Percentiles rank a stretch among this genome's conserved stretches.
Evolutionary conservation across 768 basidiomycete genomes (phyloP).

Genomic region (Cystofilobasidium capitatum): DNA sequence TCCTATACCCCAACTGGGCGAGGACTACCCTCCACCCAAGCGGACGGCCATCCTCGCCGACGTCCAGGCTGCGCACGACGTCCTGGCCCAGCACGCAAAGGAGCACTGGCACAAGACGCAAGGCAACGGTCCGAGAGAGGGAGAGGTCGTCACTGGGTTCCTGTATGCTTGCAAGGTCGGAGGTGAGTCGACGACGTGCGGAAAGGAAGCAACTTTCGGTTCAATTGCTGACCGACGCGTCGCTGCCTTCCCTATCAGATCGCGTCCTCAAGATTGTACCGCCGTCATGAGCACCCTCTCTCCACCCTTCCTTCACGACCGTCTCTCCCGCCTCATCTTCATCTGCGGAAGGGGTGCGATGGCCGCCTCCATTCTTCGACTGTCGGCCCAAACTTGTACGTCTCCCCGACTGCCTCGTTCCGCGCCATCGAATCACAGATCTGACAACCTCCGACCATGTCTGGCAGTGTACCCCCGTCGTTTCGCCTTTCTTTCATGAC

Average conservation of each 20-base stretch:
- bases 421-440: too few species aligned
- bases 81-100: constrained; percentile 14
- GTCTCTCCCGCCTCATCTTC: constrained; percentile 2
- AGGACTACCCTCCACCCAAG: neutral
- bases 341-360: neutral
- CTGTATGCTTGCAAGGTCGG: constrained; percentile 24
- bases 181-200: constrained; percentile 4
- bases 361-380: too few species aligned
- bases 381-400: too few species aligned
- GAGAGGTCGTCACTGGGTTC: constrained; percentile 26
- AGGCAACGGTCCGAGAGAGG: constrained; percentile 18
- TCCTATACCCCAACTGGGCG: neutral
- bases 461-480: neutral
- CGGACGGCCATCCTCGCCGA: constrained; percentile 27
- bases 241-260: constrained; percentile 8
- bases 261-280: constrained; percentile 26
- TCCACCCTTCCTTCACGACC: neutral
- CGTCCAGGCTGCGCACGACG: constrained; percentile 24
- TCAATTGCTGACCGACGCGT: neutral
- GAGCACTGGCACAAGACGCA: constrained; percentile 25
- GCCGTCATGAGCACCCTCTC: neutral
- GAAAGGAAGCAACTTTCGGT: neutral
- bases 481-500: constrained; percentile 7
- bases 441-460: neutral
- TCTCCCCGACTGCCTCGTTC: too few species aligned